Percentiles rank a stretch among this genome's conserved stretches.
These are phyloP conservation scores for Tetrahymena thermophila DNA, from an alignment of 73 alveolate genomes.

Conservation along the genomic window DNA sequence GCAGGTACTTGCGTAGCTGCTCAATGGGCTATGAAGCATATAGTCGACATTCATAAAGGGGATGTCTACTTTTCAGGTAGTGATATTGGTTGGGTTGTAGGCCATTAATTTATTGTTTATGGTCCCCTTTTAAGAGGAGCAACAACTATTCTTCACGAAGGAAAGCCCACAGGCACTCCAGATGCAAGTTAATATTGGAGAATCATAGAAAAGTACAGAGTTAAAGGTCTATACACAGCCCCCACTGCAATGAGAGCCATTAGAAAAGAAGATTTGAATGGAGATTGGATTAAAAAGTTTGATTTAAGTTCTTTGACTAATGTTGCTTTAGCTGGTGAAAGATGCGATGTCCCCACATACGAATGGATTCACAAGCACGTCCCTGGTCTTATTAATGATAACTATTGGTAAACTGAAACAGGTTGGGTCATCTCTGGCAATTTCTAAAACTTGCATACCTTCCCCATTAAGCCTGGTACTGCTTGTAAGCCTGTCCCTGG, in stretches of 20 bases:
- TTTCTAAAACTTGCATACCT: constrained; percentile 45
- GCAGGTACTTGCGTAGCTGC: constrained; percentile 95
- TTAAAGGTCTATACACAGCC: constrained; percentile 89
- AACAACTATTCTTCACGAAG: constrained; percentile 94
- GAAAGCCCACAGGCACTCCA: constrained; percentile 94
- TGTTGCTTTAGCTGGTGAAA: constrained; percentile 93
- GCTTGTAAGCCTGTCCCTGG: constrained; percentile 96
- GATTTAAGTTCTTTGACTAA: constrained; percentile 62
- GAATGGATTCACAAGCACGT: constrained; percentile 73
- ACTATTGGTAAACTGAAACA: constrained; percentile 99
- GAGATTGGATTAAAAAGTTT: constrained; percentile 71
- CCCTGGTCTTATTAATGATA: constrained; percentile 84
- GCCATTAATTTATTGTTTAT: constrained; percentile 97
- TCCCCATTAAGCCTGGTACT: constrained; percentile 75
- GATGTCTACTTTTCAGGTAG: constrained; percentile 94
- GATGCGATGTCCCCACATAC: constrained; percentile 98
- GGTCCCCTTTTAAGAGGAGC: constrained; percentile 99
- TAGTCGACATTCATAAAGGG: constrained; percentile 71
- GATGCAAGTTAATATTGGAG: constrained; percentile 95
- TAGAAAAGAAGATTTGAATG: constrained; percentile 94
- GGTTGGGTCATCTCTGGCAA: constrained; percentile 91
- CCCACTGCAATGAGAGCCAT: constrained; percentile 99
- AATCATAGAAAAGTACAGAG: constrained; percentile 80
- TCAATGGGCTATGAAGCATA: constrained; percentile 86
- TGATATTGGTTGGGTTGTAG: constrained; percentile 99